phyloP scores from a whole-genome alignment of 2,329 filamentous ascomycete species.

The Penicillium sp. region DNA sequence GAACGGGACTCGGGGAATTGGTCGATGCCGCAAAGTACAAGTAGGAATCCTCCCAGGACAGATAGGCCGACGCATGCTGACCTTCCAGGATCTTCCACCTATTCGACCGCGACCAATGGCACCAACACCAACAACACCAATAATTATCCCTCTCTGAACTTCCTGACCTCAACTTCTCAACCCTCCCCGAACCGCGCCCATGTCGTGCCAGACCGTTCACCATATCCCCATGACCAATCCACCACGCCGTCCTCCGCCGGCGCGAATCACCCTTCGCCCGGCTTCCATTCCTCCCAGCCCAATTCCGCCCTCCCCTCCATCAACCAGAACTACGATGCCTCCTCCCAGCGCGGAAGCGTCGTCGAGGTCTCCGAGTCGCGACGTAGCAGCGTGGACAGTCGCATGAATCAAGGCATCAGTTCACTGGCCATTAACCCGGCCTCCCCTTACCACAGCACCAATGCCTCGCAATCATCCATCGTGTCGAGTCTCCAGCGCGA shows the following conservation, averaged over 20 bases:
- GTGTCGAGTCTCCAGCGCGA: conserved; percentile 49
- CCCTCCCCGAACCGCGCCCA: conserved; percentile 50
- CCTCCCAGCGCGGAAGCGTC: conserved; percentile 48
- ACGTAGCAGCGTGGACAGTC: conserved; percentile 54
- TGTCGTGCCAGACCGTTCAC: conserved; percentile 45
- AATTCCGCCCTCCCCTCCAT: conserved; percentile 59
- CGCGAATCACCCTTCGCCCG: conserved; percentile 43
- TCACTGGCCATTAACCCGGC: conserved; percentile 51
- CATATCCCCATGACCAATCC: conserved; percentile 46
- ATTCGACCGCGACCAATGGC: conserved; percentile 52
- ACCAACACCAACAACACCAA: conserved; percentile 33
- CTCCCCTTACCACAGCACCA: conserved; percentile 54
- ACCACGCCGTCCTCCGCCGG: conserved; percentile 43
- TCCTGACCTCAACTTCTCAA: conserved; percentile 50
- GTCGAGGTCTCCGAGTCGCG: conserved; percentile 51
- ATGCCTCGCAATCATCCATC: conserved; percentile 51
- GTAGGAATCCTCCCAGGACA: conserved; percentile 42
- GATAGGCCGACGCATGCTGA: conserved; percentile 29
- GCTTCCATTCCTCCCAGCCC: conserved; percentile 42
- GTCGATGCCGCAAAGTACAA: conserved; percentile 63
- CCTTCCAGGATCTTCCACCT: conserved; percentile 51
- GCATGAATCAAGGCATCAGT: conserved; percentile 55
- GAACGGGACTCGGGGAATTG: conserved; percentile 64
- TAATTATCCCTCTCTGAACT: conserved; percentile 48
- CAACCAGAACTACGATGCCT: conserved; percentile 61